Conservation (phyloP, 768 basidiomycete species). For the Agaricus blazei region DNA sequence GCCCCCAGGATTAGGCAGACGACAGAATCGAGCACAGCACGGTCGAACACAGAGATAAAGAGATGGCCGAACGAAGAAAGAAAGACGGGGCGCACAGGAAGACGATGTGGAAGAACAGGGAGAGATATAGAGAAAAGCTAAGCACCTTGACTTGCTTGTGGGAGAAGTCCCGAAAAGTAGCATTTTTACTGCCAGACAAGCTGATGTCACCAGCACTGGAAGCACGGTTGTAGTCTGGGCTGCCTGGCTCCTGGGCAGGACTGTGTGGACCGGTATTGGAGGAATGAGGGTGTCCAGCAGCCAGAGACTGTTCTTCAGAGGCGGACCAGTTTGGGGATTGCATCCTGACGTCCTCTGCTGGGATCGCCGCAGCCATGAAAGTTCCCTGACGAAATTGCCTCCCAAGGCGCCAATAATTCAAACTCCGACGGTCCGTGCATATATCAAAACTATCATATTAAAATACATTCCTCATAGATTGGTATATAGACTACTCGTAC, state of each 20-base stretch:
- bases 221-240: conserved; percentile 46
- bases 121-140: conserved; percentile 39
- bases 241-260: conserved; percentile 42
- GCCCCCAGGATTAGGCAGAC: conserved; percentile 27
- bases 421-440: conserved; percentile 17
- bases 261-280: conserved; percentile 37
- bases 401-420: conserved; percentile 9
- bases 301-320: conserved; percentile 43
- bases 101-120: conserved; percentile 4
- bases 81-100: conserved; percentile 32
- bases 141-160: conserved; percentile 88
- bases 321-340: conserved; percentile 46
- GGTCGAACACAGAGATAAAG: conserved; percentile 13
- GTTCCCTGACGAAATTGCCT: conserved; percentile 6
- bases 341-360: conserved; percentile 26
- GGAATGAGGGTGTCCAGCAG: conserved; percentile 26
- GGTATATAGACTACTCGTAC: neutral
- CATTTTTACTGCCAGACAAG: conserved; percentile 37
- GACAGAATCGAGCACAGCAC: conserved; percentile 14
- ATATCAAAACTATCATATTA: no score
- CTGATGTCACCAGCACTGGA: conserved; percentile 42
- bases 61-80: conserved; percentile 15
- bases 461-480: no score
- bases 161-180: conserved; percentile 55
- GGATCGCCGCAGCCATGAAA: conserved; percentile 27